Evolutionary conservation across 2,329 filamentous ascomycete species (phyloP), one percentile per base, ranked within the genome.

Genomic region (Trichoderma aggressivum): DNA sequence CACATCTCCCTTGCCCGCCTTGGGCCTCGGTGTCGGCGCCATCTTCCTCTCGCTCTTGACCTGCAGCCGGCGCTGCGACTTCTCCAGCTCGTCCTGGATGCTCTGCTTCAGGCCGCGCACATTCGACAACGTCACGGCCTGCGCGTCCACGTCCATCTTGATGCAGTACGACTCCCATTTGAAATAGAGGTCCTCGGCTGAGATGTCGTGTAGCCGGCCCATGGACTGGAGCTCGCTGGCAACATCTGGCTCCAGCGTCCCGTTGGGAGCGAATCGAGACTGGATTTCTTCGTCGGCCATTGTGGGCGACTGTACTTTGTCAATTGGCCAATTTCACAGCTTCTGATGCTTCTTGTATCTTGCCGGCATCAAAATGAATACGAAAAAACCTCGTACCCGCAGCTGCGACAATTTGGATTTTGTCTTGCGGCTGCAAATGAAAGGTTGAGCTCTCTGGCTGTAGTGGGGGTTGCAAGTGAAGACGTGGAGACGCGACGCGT

Each of bases 81-180:
- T 89, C 80, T 97, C 94, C 66, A 98, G 83, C 47, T 88, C 86
- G 77, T 98, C 94, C 78, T 95, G 94, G 8, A 98, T 87, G 77
- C 93, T 91, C 78, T 94, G 92, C 81, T 97, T 97, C 79, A 99
- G 92, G 70, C 90, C 89, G 56, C 91, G 88, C 59, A 93, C 88
- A 0, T 88, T 91, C 47, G 91, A 88, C 55, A 97, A 85, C 61
- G 91, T 89, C 11, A 82, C 71, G 73, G 93, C 83, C 73, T 90
- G 90, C 71, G 94, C 92, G 70, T 97, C 93, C 61, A 89, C 84
- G 28, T 94, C 93, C 90, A 98, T 94, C 82, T 95, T 97, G 79
- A 99, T 91, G 81, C 92, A 94, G 85, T 98, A 98, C 0, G 94
- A 95, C 81, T 99, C 96, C 96, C 96, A 99, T 86, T 98, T 98